Conservation (phyloP, 2,329 filamentous ascomycete genomes). For the Exophiala mesophila region DNA sequence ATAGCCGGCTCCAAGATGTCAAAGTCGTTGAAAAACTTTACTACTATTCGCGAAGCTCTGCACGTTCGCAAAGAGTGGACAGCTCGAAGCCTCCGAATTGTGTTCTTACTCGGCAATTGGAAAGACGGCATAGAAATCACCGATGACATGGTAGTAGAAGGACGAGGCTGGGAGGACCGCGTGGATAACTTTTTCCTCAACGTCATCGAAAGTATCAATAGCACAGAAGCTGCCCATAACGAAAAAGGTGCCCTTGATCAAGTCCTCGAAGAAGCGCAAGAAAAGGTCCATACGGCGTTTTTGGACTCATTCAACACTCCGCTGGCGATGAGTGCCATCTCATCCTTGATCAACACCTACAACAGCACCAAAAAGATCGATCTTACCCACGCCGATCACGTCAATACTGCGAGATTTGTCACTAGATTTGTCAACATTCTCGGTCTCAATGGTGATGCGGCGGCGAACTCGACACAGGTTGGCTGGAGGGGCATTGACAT, state of each 20-base stretch:
- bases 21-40: constrained; percentile 93
- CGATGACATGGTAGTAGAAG: constrained; percentile 69
- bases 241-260: constrained; percentile 32
- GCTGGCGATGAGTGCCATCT: constrained; percentile 70
- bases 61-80: constrained; percentile 62
- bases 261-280: constrained; percentile 51
- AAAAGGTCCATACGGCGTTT: constrained; percentile 60
- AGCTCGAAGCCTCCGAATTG: constrained; percentile 71
- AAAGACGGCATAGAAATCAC: constrained; percentile 89
- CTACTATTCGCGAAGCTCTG: constrained; percentile 82
- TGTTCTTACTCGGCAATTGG: constrained; percentile 85
- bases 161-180: constrained; percentile 73
- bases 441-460: constrained; percentile 54
- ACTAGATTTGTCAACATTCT: constrained; percentile 81
- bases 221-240: constrained; percentile 41
- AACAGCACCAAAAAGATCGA: constrained; percentile 53
- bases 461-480: constrained; percentile 40
- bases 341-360: constrained; percentile 70
- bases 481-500: constrained; percentile 64
- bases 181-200: constrained; percentile 62
- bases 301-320: constrained; percentile 86
- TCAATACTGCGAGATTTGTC: constrained; percentile 66
- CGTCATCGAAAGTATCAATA: constrained; percentile 40
- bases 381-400: constrained; percentile 44
- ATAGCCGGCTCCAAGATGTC: constrained; percentile 94